phyloP scores from a whole-genome alignment of 805 yeast species.

The Kluyveromyces wickerhamii region DNA sequence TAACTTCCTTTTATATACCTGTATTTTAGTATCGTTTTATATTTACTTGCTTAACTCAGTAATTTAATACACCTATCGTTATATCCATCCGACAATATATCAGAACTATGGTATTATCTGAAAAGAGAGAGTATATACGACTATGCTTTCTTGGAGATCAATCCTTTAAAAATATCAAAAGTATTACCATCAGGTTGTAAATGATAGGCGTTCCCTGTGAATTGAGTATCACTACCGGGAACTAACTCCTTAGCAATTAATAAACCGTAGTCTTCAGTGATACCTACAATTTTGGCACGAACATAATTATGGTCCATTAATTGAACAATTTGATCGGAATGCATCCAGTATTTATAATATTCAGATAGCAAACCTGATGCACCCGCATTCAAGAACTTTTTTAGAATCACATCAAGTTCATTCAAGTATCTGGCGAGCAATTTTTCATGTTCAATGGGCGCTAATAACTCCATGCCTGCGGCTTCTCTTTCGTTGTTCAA shows the following conservation, averaged over 20 bases:
- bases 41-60: slow-evolving; percentile 2
- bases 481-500: slow-evolving; percentile 46
- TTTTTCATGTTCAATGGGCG: slow-evolving; percentile 37
- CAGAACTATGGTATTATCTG: no score
- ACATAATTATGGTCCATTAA: slow-evolving; percentile 45
- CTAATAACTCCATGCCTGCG: slow-evolving; percentile 37
- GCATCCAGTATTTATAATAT: slow-evolving; percentile 85
- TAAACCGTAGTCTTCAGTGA: slow-evolving; percentile 78
- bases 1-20: no score
- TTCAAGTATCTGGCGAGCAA: slow-evolving; percentile 53
- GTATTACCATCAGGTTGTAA: slow-evolving; percentile 97
- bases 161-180: slow-evolving; percentile 87
- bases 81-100: background rate
- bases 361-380: slow-evolving; percentile 55
- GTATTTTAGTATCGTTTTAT: slow-evolving; percentile 6
- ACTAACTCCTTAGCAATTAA: slow-evolving; percentile 65
- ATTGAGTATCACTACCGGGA: slow-evolving; percentile 29
- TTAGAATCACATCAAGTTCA: slow-evolving; percentile 54
- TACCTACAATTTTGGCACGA: slow-evolving; percentile 67
- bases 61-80: slow-evolving; percentile 4
- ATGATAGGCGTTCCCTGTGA: slow-evolving; percentile 51
- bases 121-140: no score
- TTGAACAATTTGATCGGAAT: slow-evolving; percentile 62
- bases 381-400: slow-evolving; percentile 55
- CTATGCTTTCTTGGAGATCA: slow-evolving; percentile 53